Evolutionary conservation across 345 rosid genomes (phyloP), one percentile per base, ranked within the genome.

Genomic region (Bretschneidera sinensis): DNA sequence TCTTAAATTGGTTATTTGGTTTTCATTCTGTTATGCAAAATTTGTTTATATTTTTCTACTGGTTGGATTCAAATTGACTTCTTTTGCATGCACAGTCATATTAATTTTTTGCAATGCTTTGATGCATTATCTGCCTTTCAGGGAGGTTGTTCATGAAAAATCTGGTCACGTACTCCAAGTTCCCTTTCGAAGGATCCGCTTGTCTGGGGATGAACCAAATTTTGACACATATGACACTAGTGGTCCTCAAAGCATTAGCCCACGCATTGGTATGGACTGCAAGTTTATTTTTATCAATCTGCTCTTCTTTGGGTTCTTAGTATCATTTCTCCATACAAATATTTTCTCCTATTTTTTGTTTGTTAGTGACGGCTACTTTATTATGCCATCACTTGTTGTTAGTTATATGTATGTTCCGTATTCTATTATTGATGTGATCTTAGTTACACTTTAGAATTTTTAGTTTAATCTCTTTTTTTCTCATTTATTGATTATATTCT

Each of bases 221-320:
- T 95, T 95, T 53, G 96, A 91, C 76, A 84, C 63, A 23, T 95
- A 95, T 66, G 98, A 95, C 71, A 95, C 99, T 55, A 91, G 98
- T 63, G 99, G 99, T 63, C 98, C 98, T 56, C 98, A 88, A 48
- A 78, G 88, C 70, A 79, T 88, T 54, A 69, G 78, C 71, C 91
- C 99, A 23, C 86, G 59, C n/a, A 45, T 22, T 53, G 99, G 97
- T 95, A 83, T 57, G 71, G 19, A 45, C 50, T 24, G 64, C 19
- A 39, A 50, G 33, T 25, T 43, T 53, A 18, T 25, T 22, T 59
- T 43, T 17, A 8, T 62, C 20, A 11, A 33, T 49, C 21, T 66
- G 47, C 62, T 63, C 25, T 24, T 16, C 51, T 63, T 13, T 51
- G 45, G 35, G 11, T 10, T 19, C 18, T 49, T 31, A 31, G 35